Evolutionary conservation across 1,139 yeast genomes (phyloP).

Genomic region (Hyphopichia khmerensis): DNA sequence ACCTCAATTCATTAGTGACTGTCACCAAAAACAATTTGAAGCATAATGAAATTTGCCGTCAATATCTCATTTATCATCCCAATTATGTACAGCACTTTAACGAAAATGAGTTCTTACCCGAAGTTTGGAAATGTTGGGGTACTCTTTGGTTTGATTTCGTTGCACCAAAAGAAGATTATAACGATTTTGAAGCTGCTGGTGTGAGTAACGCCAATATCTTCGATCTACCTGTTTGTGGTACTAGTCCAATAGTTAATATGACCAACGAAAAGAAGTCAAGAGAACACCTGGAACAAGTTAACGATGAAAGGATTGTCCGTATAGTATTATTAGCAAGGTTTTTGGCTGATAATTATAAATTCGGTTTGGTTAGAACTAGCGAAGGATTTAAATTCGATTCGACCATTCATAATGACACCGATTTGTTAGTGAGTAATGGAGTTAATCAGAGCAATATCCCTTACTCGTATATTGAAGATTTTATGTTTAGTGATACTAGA

Average conservation of each 20-base stretch:
- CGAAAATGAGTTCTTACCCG: constrained; percentile 62
- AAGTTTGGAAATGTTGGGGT: constrained; percentile 86
- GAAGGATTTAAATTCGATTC: constrained; percentile 46
- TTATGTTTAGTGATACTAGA: constrained; percentile 42
- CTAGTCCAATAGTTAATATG: constrained; percentile 31
- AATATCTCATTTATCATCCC: constrained; percentile 30
- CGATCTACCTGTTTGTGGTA: constrained; percentile 69
- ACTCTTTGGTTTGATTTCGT: constrained; percentile 73
- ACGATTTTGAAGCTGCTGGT: constrained; percentile 55
- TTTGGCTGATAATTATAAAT: constrained; percentile 52
- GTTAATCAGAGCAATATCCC: constrained; percentile 13
- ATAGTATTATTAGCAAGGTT: constrained; percentile 49
- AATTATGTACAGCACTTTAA: constrained; percentile 43
- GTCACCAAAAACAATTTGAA: constrained; percentile 28
- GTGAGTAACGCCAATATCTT: constrained; percentile 53
- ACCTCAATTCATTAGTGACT: constrained; percentile 53
- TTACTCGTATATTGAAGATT: constrained; percentile 31
- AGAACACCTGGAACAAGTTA: constrained; percentile 31
- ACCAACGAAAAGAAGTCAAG: constrained; percentile 16
- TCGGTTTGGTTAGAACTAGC: constrained; percentile 50
- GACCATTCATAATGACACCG: constrained; percentile 24
- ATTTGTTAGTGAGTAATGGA: constrained; percentile 12
- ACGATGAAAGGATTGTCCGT: constrained; percentile 50
- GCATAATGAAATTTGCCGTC: constrained; percentile 25
- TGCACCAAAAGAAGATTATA: constrained; percentile 48